phyloP scores from a whole-genome alignment of 208 protist species.

The Acanthamoeba healyi region DNA sequence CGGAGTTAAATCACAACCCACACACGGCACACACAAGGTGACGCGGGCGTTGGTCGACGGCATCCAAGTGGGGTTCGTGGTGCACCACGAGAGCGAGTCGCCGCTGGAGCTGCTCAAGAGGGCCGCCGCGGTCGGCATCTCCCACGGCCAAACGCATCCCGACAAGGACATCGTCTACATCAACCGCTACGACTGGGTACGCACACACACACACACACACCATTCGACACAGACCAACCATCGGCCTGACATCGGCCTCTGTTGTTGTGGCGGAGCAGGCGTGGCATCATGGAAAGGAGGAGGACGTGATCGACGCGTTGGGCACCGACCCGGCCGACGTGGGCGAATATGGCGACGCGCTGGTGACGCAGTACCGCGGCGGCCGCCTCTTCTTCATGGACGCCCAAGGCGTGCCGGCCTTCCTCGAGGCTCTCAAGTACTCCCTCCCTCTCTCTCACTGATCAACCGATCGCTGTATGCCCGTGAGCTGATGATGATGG shows the following conservation, averaged over 20 bases:
- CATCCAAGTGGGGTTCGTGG: background rate
- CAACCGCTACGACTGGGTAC: slow-evolving; percentile 51
- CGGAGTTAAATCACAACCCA: too few relatives aligned
- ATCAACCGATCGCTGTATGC: too few relatives aligned
- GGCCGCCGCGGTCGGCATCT: background rate
- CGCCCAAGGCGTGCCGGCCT: background rate
- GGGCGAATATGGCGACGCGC: background rate
- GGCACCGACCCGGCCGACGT: background rate
- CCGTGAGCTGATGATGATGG: too few relatives aligned
- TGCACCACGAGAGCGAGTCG: slow-evolving; percentile 13
- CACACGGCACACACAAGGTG: too few relatives aligned
- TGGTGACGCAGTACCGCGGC: background rate
- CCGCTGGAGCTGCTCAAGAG: slow-evolving; percentile 14
- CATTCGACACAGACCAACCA: too few relatives aligned
- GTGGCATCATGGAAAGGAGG: background rate
- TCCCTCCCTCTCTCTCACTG: too few relatives aligned
- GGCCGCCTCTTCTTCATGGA: slow-evolving; percentile 56
- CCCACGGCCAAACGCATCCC: background rate
- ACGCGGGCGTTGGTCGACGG: background rate
- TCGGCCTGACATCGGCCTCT: too few relatives aligned
- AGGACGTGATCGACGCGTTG: background rate
- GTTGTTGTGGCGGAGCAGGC: too few relatives aligned
- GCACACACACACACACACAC: background rate
- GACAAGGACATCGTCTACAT: slow-evolving; percentile 39
- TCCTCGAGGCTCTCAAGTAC: slow-evolving; percentile 2